Conservation (phyloP, 169 alveolate species). For the Plasmodium gallinaceum region DNA sequence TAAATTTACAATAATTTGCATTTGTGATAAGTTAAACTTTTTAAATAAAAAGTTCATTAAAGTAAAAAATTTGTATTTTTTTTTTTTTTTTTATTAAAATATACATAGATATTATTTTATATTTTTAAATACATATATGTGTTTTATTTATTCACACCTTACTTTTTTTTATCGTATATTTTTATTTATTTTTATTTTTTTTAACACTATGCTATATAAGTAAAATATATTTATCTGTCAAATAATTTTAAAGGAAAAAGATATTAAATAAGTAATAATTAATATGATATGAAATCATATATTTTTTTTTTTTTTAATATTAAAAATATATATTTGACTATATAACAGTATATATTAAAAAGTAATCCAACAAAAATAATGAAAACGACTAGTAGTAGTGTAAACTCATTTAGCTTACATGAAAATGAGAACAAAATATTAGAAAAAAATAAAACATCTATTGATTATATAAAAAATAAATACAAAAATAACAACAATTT, state of each 20-base stretch:
- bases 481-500: slow-evolving; percentile 47
- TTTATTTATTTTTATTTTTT: too few species aligned
- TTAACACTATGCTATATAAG: too few species aligned
- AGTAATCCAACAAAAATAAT: slow-evolving; percentile 67
- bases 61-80: not conserved
- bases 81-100: slow-evolving; percentile 5
- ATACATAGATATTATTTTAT: slow-evolving; percentile 9
- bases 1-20: too few species aligned
- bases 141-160: too few species aligned
- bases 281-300: not conserved
- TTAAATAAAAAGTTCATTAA: too few species aligned
- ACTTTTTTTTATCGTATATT: too few species aligned
- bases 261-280: too few species aligned
- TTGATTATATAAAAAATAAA: slow-evolving; percentile 58
- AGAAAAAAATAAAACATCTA: slow-evolving; percentile 16
- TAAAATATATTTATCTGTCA: too few species aligned
- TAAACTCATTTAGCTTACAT: slow-evolving; percentile 37
- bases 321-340: slow-evolving; percentile 21
- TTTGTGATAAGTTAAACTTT: too few species aligned
- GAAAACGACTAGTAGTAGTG: slow-evolving; percentile 51
- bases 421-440: slow-evolving; percentile 49
- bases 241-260: too few species aligned
- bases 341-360: slow-evolving; percentile 17
- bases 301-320: slow-evolving; percentile 18
- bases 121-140: not conserved